These are phyloP conservation scores for Chaetomidium leptoderma DNA, from an alignment of 495 filamentous ascomycete genomes.

Conservation along the genomic window DNA sequence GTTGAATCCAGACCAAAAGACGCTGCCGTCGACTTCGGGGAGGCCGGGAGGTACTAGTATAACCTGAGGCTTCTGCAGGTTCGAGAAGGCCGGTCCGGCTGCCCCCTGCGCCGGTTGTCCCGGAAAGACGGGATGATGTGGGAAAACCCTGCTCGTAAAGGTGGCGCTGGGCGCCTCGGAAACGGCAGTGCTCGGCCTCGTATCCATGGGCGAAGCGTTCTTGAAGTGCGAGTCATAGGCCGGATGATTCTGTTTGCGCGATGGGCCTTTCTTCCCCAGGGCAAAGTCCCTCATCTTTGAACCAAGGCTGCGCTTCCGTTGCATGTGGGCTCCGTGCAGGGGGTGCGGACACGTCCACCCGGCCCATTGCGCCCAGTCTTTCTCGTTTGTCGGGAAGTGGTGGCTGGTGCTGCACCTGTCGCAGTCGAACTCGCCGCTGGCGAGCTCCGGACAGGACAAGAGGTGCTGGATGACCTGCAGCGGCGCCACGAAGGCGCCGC, in stretches of 20 bases:
- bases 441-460: constrained; percentile 31
- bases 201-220: constrained; percentile 7
- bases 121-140: constrained; percentile 11
- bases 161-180: constrained; percentile 18
- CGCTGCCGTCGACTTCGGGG: constrained; percentile 19
- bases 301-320: constrained; percentile 32
- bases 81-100: constrained; percentile 6
- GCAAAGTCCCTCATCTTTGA: constrained; percentile 33
- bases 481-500: constrained; percentile 21
- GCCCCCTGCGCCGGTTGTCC: constrained; percentile 1
- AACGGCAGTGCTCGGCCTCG: constrained; percentile 21
- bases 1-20: constrained; percentile 26
- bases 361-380: constrained; percentile 34
- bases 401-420: constrained; percentile 33
- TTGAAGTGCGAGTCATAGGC: constrained; percentile 17
- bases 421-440: constrained; percentile 32
- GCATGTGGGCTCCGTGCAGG: constrained; percentile 11
- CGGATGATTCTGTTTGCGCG: constrained; percentile 18
- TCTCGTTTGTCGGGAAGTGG: constrained; percentile 35
- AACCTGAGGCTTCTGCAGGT: constrained; percentile 21
- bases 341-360: constrained; percentile 26
- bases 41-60: constrained; percentile 2
- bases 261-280: constrained; percentile 24
- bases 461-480: constrained; percentile 34
- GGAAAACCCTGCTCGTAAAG: constrained; percentile 11